Percentiles rank a stretch among this genome's conserved stretches.
These are phyloP conservation scores for Chlamydomonas sphaeroides DNA, from an alignment of 139 green algal species.

Conservation along the genomic window DNA sequence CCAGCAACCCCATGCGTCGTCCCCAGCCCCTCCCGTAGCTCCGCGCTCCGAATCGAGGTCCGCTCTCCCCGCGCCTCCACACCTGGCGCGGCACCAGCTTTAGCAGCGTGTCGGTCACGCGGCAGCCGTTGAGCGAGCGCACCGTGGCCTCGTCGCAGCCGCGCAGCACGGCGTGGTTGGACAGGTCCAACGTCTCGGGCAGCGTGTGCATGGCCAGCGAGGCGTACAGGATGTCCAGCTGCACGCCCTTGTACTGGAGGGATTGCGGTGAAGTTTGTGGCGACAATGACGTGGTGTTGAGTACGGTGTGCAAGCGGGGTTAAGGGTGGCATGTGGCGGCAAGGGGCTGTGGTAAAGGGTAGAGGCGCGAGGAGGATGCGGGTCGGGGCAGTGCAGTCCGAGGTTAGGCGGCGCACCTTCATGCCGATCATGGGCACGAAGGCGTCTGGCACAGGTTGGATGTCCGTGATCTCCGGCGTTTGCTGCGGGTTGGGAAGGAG, in stretches of 20 bases:
- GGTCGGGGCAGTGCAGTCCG: no score
- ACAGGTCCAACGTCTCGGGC: slow-evolving; percentile 79
- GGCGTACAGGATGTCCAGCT: slow-evolving; percentile 95
- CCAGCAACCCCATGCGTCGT: no score
- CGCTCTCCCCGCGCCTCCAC: background rate
- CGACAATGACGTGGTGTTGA: no score
- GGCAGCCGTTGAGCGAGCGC: slow-evolving; percentile 88
- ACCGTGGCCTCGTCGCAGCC: slow-evolving; percentile 89
- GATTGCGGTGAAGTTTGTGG: no score
- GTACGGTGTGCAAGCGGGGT: no score
- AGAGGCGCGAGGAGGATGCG: no score
- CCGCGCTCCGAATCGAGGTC: no score
- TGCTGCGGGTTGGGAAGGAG: slow-evolving; percentile 37
- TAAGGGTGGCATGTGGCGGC: no score
- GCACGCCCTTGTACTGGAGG: slow-evolving; percentile 85
- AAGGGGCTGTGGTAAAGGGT: no score
- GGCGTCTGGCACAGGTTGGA: slow-evolving; percentile 86
- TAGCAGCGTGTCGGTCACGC: slow-evolving; percentile 92
- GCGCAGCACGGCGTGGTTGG: slow-evolving; percentile 78
- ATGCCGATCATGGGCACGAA: slow-evolving; percentile 98
- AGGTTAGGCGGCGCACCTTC: slow-evolving; percentile 64
- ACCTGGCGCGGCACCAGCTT: slow-evolving; percentile 46
- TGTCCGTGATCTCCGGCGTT: slow-evolving; percentile 76
- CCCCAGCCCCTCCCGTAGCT: no score
- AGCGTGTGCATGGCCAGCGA: slow-evolving; percentile 71